phyloP scores from a whole-genome alignment of 352 stramenopile genomes.

The Peronospora farinosa region DNA sequence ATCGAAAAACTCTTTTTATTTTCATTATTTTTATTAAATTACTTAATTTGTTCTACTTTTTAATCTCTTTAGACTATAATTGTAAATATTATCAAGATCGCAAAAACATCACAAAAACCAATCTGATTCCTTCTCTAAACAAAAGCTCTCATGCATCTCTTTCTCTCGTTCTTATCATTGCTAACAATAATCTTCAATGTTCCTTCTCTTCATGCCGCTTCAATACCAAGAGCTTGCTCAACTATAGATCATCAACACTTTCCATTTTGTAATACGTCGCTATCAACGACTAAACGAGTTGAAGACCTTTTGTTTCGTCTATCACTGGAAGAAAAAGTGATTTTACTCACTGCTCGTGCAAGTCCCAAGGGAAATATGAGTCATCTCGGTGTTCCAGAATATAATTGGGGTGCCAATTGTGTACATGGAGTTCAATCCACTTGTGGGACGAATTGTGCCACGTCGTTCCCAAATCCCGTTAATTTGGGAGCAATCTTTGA shows the following conservation, averaged over 20 bases:
- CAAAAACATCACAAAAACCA: no score
- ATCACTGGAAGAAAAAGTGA: constrained; percentile 61
- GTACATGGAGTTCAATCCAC: constrained; percentile 89
- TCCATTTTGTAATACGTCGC: constrained; percentile 73
- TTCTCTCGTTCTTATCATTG: not conserved
- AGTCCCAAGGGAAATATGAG: constrained; percentile 72
- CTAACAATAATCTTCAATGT: not conserved
- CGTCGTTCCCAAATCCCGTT: constrained; percentile 88
- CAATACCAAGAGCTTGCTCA: constrained; percentile 56
- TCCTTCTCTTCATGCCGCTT: not conserved
- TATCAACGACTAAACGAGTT: constrained; percentile 56
- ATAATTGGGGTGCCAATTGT: constrained; percentile 92
- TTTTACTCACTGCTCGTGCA: constrained; percentile 60
- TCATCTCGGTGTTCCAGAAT: constrained; percentile 76
- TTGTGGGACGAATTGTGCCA: constrained; percentile 68
- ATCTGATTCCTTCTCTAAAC: no score
- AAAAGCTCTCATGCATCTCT: not conserved
- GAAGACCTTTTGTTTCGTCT: constrained; percentile 70
- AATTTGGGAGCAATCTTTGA: constrained; percentile 88
- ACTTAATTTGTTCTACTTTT: no score
- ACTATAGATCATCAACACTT: constrained; percentile 27
- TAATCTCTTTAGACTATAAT: no score
- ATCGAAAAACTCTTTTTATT: no score
- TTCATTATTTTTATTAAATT: no score
- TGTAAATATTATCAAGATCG: no score